phyloP scores from a whole-genome alignment of 2,329 filamentous ascomycete species.

The Phialophora macrospora region DNA sequence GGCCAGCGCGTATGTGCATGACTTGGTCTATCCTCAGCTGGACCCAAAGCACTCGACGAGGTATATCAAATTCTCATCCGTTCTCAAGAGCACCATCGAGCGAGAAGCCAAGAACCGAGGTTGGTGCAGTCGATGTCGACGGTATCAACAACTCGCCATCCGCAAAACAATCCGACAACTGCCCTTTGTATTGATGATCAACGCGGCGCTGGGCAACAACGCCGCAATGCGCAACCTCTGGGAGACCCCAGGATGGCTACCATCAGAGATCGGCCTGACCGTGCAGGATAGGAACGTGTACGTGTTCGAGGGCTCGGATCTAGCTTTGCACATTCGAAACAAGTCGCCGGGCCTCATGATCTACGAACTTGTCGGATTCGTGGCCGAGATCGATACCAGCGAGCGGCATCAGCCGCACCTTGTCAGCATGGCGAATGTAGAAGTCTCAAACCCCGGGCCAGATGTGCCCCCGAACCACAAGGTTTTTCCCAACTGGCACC shows the following conservation, averaged over 20 bases:
- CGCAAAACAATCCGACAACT: slow-evolving; percentile 82
- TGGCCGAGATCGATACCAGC: slow-evolving; percentile 85
- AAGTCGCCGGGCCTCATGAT: slow-evolving; percentile 81
- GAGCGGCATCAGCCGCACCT: slow-evolving; percentile 87
- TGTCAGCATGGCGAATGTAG: slow-evolving; percentile 87
- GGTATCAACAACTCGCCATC: slow-evolving; percentile 86
- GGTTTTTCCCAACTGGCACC: slow-evolving; percentile 69
- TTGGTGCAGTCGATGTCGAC: slow-evolving; percentile 89
- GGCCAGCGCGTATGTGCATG: slow-evolving; percentile 79
- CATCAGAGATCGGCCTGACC: slow-evolving; percentile 90
- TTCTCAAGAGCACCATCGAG: slow-evolving; percentile 91
- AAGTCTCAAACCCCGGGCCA: slow-evolving; percentile 61
- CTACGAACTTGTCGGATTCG: slow-evolving; percentile 88
- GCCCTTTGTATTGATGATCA: slow-evolving; percentile 85
- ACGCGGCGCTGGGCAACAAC: slow-evolving; percentile 73
- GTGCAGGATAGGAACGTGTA: slow-evolving; percentile 90
- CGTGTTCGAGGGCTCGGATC: slow-evolving; percentile 90
- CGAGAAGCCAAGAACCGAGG: slow-evolving; percentile 85
- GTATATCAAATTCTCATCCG: slow-evolving; percentile 74
- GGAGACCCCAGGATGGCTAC: slow-evolving; percentile 88
- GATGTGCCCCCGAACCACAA: slow-evolving; percentile 65
- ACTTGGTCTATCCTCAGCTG: slow-evolving; percentile 71
- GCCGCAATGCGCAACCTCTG: slow-evolving; percentile 77
- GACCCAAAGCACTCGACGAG: slow-evolving; percentile 58
- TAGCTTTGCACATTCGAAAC: slow-evolving; percentile 77